Conservation (phyloP, 2,329 filamentous ascomycete species). For the Mycocentrospora acerina region DNA sequence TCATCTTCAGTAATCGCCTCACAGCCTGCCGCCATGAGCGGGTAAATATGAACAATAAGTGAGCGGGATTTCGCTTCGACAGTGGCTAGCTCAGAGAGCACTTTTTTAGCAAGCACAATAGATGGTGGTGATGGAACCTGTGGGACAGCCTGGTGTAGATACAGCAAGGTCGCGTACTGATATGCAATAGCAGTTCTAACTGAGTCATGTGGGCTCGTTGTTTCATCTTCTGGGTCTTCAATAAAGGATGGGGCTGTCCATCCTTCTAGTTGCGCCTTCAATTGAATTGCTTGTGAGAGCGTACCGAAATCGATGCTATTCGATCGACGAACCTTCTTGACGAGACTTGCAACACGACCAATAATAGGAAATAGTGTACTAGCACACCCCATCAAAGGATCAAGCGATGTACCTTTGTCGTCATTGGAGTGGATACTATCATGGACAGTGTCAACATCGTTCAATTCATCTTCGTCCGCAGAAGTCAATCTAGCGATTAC, state of each 20-base stretch:
- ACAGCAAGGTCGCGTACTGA: constrained; percentile 65
- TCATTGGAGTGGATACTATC: constrained; percentile 38
- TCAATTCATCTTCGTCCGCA: constrained; percentile 58
- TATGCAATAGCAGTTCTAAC: constrained; percentile 68
- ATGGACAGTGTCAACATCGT: constrained; percentile 51
- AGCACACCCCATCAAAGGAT: constrained; percentile 71
- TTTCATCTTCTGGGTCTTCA: constrained; percentile 64
- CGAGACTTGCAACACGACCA: constrained; percentile 64
- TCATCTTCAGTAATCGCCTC: constrained; percentile 63
- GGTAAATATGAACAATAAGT: constrained; percentile 70
- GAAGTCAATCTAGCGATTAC: constrained; percentile 70
- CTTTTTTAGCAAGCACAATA: constrained; percentile 61
- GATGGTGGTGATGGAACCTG: constrained; percentile 64
- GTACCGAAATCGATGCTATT: constrained; percentile 61
- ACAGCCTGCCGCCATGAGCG: constrained; percentile 66
- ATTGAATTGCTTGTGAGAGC: constrained; percentile 62
- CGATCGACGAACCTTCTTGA: constrained; percentile 61
- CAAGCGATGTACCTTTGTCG: constrained; percentile 56
- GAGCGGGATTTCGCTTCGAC: constrained; percentile 64
- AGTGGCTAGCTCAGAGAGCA: constrained; percentile 62
- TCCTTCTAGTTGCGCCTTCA: constrained; percentile 61
- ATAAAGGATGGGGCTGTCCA: constrained; percentile 63
- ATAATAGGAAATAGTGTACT: constrained; percentile 68
- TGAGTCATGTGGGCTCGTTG: constrained; percentile 63
- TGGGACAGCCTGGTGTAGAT: constrained; percentile 68